A percentile compares a stretch with the other conserved stretches of the same genome.
Evolutionary conservation across 2,329 filamentous ascomycete species (phyloP).

Genomic region (Neurospora sp.): DNA sequence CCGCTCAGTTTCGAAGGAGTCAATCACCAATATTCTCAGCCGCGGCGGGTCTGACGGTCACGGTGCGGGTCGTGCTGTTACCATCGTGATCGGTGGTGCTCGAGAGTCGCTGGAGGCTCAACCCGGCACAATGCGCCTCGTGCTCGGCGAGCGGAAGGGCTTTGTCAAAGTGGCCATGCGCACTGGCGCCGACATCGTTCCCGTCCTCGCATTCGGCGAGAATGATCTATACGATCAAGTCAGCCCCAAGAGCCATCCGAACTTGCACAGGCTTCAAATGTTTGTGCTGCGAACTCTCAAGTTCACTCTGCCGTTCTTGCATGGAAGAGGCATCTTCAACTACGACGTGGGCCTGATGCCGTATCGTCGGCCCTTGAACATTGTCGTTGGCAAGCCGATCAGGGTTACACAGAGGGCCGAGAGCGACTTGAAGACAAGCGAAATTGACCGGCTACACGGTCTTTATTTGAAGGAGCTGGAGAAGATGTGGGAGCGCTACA

Average conservation of each 20-base stretch:
- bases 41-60: slow-evolving; percentile 68
- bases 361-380: slow-evolving; percentile 76
- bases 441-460: slow-evolving; percentile 72
- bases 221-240: slow-evolving; percentile 94
- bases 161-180: slow-evolving; percentile 91
- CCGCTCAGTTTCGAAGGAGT: slow-evolving; percentile 81
- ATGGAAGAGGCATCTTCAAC: slow-evolving; percentile 89
- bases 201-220: slow-evolving; percentile 86
- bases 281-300: slow-evolving; percentile 77
- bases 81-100: slow-evolving; percentile 89
- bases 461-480: slow-evolving; percentile 68
- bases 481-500: slow-evolving; percentile 67
- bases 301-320: slow-evolving; percentile 85
- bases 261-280: slow-evolving; percentile 74
- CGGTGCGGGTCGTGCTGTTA: slow-evolving; percentile 91
- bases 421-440: slow-evolving; percentile 49
- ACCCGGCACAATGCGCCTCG: slow-evolving; percentile 65
- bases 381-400: slow-evolving; percentile 81
- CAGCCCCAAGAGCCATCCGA: slow-evolving; percentile 63
- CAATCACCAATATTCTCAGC: slow-evolving; percentile 78
- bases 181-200: slow-evolving; percentile 87
- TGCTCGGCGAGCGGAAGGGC: slow-evolving; percentile 77
- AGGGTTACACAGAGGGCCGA: slow-evolving; percentile 47
- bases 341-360: slow-evolving; percentile 97
- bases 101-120: slow-evolving; percentile 84